These are phyloP conservation scores for Pisolithus marmoratus DNA, from an alignment of 768 basidiomycete species.

Conservation along the genomic window DNA sequence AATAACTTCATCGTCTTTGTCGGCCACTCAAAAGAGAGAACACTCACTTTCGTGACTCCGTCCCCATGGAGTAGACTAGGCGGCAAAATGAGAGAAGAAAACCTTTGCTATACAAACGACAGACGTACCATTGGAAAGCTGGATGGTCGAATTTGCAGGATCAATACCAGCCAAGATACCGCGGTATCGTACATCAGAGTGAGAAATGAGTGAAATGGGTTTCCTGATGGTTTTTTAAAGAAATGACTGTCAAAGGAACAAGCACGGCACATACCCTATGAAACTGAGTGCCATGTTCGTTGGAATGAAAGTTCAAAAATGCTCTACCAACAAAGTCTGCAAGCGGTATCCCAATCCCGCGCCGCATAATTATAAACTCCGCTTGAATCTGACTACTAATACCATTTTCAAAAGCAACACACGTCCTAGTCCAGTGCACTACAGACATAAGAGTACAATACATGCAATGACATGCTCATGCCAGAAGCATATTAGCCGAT, in stretches of 20 bases:
- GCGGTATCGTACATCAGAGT: constrained; percentile 86
- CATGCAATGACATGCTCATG: neutral
- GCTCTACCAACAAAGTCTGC: constrained; percentile 3
- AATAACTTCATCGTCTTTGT: constrained; percentile 29
- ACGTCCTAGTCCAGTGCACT: neutral
- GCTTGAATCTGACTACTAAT: constrained; percentile 13
- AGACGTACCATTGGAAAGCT: constrained; percentile 71
- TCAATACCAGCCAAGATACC: constrained; percentile 86
- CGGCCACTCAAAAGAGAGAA: neutral
- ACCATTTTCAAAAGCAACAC: neutral
- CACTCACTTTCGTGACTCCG: constrained; percentile 73
- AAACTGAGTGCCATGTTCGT: constrained; percentile 65
- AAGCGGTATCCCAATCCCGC: constrained; percentile 6
- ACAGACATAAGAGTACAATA: neutral
- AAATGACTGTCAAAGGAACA: neutral
- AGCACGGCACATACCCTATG: constrained; percentile 49
- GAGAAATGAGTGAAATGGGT: constrained; percentile 85
- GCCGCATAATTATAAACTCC: constrained; percentile 20
- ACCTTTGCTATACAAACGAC: neutral
- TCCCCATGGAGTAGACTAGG: constrained; percentile 81
- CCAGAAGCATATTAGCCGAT: constrained; percentile 1
- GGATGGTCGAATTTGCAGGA: constrained; percentile 79
- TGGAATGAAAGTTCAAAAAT: constrained; percentile 3
- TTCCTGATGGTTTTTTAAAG: constrained; percentile 45
- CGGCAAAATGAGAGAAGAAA: neutral